Evolutionary conservation across 139 green algal genomes (phyloP).

Genomic region (Diplosphaera chodatii): DNA sequence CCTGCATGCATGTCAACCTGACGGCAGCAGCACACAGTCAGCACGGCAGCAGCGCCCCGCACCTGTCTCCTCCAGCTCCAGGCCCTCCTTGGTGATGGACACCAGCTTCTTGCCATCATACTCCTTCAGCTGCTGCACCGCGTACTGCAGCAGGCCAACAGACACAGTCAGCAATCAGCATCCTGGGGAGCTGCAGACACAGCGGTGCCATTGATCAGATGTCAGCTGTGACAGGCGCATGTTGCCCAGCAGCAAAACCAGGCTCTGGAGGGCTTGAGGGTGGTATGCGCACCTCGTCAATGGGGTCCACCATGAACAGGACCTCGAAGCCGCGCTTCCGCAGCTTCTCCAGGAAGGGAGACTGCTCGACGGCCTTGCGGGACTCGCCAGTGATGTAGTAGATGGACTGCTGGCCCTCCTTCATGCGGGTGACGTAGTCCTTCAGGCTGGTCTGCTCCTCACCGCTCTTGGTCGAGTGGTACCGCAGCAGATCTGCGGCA

Average conservation of each 20-base stretch:
- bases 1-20: no score
- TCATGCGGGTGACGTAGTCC: slow-evolving; percentile 99
- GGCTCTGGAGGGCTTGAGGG: no score
- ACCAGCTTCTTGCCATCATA: slow-evolving; percentile 99
- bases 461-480: slow-evolving; percentile 86
- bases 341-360: slow-evolving; percentile 59
- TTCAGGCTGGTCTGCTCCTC: slow-evolving; percentile 97
- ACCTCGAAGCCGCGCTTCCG: slow-evolving; percentile 53
- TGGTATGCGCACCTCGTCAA: slow-evolving; percentile 88
- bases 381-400: slow-evolving; percentile 99
- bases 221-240: no score
- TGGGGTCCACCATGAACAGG: slow-evolving; percentile 99
- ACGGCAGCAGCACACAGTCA: no score
- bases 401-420: slow-evolving; percentile 95
- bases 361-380: slow-evolving; percentile 86
- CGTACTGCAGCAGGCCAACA: slow-evolving; percentile 75
- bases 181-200: no score
- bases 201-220: no score
- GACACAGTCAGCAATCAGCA: slow-evolving; percentile 36
- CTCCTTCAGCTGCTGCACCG: slow-evolving; percentile 99
- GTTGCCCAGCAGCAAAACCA: no score
- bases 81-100: slow-evolving; percentile 94
- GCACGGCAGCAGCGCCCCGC: neutral
- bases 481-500: slow-evolving; percentile 80
- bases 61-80: slow-evolving; percentile 65